phyloP scores from a whole-genome alignment of 768 basidiomycete genomes.

The Mycena capillaripes region DNA sequence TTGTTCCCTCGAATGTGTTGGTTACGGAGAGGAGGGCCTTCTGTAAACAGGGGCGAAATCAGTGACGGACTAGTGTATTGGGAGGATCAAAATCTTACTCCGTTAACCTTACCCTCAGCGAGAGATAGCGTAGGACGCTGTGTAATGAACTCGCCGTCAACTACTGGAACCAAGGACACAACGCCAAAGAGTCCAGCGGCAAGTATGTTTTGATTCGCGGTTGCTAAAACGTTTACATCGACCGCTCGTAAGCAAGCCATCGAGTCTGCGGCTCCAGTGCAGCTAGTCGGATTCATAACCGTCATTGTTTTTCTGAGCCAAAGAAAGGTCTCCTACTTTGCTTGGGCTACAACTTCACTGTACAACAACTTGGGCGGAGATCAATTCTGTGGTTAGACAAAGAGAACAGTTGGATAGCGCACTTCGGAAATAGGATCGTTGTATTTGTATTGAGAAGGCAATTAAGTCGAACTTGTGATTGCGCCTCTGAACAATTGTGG shows the following conservation, averaged over 20 bases:
- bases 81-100: background rate
- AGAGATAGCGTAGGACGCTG: background rate
- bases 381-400: background rate
- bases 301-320: background rate
- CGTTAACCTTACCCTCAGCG: background rate
- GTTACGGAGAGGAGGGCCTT: background rate
- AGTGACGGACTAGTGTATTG: background rate
- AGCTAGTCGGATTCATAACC: background rate
- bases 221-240: background rate
- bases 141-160: background rate
- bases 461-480: conserved; percentile 49
- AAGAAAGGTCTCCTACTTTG: background rate
- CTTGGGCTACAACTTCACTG: background rate
- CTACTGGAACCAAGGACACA: background rate
- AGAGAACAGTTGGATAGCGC: background rate
- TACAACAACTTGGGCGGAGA: background rate
- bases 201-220: background rate
- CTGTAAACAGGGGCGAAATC: too few relatives aligned
- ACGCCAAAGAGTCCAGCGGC: background rate
- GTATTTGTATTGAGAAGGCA: conserved; percentile 50
- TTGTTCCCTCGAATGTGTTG: background rate
- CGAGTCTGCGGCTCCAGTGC: background rate
- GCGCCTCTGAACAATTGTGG: conserved; percentile 46
- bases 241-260: background rate
- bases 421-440: conserved; percentile 46